These are phyloP conservation scores for Epichloe festucae DNA, from an alignment of 2,329 filamentous ascomycete genomes.

Conservation along the genomic window DNA sequence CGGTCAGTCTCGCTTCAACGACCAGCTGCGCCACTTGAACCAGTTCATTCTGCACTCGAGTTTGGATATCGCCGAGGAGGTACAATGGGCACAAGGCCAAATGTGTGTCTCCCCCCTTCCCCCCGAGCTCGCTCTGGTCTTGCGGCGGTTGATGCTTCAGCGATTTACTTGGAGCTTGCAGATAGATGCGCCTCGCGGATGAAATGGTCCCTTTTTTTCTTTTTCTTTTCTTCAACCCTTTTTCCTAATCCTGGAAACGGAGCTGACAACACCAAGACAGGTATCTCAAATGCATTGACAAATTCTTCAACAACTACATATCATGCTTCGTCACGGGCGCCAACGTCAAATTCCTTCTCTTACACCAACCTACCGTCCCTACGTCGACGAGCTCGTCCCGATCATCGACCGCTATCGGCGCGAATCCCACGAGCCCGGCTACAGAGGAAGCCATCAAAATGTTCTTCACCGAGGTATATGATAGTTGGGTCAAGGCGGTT, in stretches of 20 bases:
- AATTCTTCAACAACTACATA: slow-evolving; percentile 91
- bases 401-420: slow-evolving; percentile 57
- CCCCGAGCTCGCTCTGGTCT: not conserved
- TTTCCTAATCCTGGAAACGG: not conserved
- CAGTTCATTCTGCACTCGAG: slow-evolving; percentile 94
- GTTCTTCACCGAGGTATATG: slow-evolving; percentile 92
- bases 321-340: slow-evolving; percentile 88
- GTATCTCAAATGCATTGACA: slow-evolving; percentile 94
- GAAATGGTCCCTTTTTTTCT: not conserved
- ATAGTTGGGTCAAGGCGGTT: slow-evolving; percentile 89
- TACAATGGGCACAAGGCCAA: slow-evolving; percentile 79
- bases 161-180: no score
- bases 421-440: slow-evolving; percentile 76
- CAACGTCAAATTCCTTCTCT: slow-evolving; percentile 86
- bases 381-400: slow-evolving; percentile 31
- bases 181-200: no score
- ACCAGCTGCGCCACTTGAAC: slow-evolving; percentile 85
- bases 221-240: no score
- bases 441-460: slow-evolving; percentile 92
- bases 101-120: slow-evolving; percentile 42
- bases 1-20: slow-evolving; percentile 75
- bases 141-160: no score
- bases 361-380: slow-evolving; percentile 61
- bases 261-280: slow-evolving; percentile 27
- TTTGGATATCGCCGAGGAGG: slow-evolving; percentile 89